phyloP scores from a whole-genome alignment of 345 rosid genomes.

The Salix arbutifolia region DNA sequence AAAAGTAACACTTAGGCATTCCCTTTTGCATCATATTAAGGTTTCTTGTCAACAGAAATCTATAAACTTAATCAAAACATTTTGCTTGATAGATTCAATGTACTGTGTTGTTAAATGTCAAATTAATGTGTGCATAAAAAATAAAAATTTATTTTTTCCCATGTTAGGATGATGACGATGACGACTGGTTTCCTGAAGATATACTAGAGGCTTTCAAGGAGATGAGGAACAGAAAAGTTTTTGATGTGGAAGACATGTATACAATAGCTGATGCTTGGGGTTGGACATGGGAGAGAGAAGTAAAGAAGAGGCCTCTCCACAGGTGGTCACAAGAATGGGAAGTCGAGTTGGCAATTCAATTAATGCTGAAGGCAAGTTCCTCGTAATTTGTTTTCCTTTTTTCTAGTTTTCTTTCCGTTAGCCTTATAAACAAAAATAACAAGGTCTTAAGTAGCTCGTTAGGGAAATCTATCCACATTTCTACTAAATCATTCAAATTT shows the following conservation, averaged over 20 bases:
- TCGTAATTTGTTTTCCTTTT: neutral
- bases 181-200: constrained; percentile 91
- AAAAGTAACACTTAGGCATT: neutral
- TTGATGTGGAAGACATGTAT: constrained; percentile 82
- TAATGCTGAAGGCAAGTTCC: constrained; percentile 69
- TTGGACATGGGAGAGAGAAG: constrained; percentile 94
- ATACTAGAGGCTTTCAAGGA: constrained; percentile 83
- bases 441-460: no score
- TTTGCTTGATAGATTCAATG: neutral
- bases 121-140: neutral
- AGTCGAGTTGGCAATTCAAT: constrained; percentile 75
- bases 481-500: no score
- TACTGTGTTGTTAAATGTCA: neutral
- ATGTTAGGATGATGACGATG: constrained; percentile 72
- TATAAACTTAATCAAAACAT: neutral
- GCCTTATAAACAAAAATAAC: no score
- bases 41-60: neutral
- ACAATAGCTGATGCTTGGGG: constrained; percentile 98
- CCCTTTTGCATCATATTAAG: neutral
- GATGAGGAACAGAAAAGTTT: constrained; percentile 69
- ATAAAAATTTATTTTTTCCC: neutral
- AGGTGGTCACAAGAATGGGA: constrained; percentile 97
- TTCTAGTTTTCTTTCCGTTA: no score
- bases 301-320: constrained; percentile 64
- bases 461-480: no score